A percentile compares a stretch with the other conserved stretches of the same genome.
Evolutionary conservation across 805 yeast species (phyloP).

Genomic region (Metschnikowia continentalis): DNA sequence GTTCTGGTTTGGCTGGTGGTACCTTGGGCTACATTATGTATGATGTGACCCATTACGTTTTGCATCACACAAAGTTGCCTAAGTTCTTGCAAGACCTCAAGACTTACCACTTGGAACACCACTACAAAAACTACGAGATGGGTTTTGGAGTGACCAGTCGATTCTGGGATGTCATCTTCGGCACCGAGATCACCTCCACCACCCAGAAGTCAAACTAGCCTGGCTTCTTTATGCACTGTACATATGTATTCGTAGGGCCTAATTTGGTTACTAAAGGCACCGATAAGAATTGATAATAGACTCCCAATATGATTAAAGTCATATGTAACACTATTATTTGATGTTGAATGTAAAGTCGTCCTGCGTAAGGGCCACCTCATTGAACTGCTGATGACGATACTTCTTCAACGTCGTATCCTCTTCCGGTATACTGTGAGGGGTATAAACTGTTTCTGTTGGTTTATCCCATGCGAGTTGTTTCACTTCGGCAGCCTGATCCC

Average conservation of each 20-base stretch:
- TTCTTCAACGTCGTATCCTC: background rate
- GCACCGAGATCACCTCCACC: constrained; percentile 63
- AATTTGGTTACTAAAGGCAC: background rate
- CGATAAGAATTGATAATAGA: background rate
- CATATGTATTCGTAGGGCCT: background rate
- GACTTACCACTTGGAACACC: constrained; percentile 93
- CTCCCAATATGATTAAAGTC: background rate
- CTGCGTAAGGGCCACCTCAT: background rate
- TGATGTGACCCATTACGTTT: constrained; percentile 89
- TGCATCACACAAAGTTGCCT: constrained; percentile 88
- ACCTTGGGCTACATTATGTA: constrained; percentile 88
- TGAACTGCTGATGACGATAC: constrained; percentile 2
- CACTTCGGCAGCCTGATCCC: constrained; percentile 8
- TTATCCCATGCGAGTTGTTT: constrained; percentile 9
- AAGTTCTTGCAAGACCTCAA: constrained; percentile 70
- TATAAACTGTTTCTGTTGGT: background rate
- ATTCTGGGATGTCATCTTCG: constrained; percentile 92
- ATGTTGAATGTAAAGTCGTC: constrained; percentile 2
- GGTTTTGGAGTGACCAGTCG: constrained; percentile 95
- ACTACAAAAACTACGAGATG: constrained; percentile 91
- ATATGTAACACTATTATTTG: background rate
- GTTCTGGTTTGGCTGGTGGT: constrained; percentile 94
- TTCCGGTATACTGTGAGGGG: background rate
- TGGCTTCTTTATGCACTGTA: background rate
- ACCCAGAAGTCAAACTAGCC: constrained; percentile 37